Evolutionary conservation across 2,329 filamentous ascomycete genomes (phyloP), one percentile per base, ranked within the genome.

Genomic region (Epichloe scottii): DNA sequence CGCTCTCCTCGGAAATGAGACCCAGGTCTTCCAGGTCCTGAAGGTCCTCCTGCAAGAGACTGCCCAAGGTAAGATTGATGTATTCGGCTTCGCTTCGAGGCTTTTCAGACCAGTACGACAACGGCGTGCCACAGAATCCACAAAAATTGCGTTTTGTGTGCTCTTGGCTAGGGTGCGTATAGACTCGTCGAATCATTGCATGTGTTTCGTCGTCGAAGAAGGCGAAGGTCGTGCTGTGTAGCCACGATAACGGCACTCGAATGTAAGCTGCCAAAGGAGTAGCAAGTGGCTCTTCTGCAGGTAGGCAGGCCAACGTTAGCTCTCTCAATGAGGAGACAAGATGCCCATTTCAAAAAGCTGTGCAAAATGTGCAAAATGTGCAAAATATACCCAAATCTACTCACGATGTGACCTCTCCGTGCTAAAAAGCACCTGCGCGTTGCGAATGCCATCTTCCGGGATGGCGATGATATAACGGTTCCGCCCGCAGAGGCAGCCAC

Each of bases 111-210:
- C 89, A 95, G 59, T 84, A 88, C 0, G 84, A 85, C 50, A 96
- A 71, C 12, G 87, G 85, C 0, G 89, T 95, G 49, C 90, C 90
- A 65, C 90, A 95, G 70, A 86, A 94, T 23, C 90, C 90, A 68
- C 90, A 96, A 67, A 96, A 96, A 58, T 89, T 79, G 47, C 87
- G 81, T 63, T 85, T 81, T 1, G 79, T 73, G 59, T 77, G 69
- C 48, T 75, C 73, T 49, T 78, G 76, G 58, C 73, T 69, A 2
- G 72, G 73, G 21, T 82, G 77, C 10, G 79, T 79, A 65, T 87
- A 89, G 46, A 77, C 74, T 40, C 83, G 78, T 51, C 79, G 81
- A 62, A 89, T 89, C 48, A 73, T 72, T 50, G 72, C 59, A 64
- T 80, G 77, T 15, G 82, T 80, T 70, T 95, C 90, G 67, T 95